phyloP scores from a whole-genome alignment of 495 filamentous ascomycete genomes.

The Lepraria neglecta region DNA sequence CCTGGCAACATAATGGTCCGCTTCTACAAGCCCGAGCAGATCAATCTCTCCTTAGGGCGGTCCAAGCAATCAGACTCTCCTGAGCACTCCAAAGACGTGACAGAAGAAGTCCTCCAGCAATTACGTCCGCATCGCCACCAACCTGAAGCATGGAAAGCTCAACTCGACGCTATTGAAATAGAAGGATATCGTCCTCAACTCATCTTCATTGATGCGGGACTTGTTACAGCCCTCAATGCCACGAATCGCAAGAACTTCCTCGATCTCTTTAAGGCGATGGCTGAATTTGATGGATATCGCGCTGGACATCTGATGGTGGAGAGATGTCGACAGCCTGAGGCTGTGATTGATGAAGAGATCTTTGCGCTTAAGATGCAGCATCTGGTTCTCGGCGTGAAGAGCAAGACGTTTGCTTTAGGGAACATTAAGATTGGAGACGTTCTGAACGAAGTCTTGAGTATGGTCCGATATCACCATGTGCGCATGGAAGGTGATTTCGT shows the following conservation, averaged over 20 bases:
- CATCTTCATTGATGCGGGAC: slow-evolving; percentile 95
- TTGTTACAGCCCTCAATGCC: slow-evolving; percentile 88
- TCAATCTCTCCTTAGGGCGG: slow-evolving; percentile 52
- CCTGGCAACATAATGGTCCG: slow-evolving; percentile 99
- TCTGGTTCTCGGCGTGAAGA: slow-evolving; percentile 83
- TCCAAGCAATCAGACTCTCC: slow-evolving; percentile 47
- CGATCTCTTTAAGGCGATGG: slow-evolving; percentile 90
- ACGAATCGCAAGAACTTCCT: slow-evolving; percentile 87
- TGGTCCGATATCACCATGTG: slow-evolving; percentile 93
- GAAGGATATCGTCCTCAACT: slow-evolving; percentile 93
- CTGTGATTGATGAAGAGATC: slow-evolving; percentile 78
- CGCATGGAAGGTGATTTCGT: slow-evolving; percentile 96
- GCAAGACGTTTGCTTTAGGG: slow-evolving; percentile 80
- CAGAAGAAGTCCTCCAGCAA: slow-evolving; percentile 73
- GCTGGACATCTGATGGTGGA: slow-evolving; percentile 95
- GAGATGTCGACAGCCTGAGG: slow-evolving; percentile 82
- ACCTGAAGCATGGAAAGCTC: slow-evolving; percentile 60
- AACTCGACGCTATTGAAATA: slow-evolving; percentile 69
- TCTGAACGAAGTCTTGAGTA: slow-evolving; percentile 76
- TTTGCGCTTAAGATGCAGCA: slow-evolving; percentile 97
- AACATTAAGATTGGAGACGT: slow-evolving; percentile 97
- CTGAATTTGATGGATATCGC: slow-evolving; percentile 94
- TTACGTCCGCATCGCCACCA: slow-evolving; percentile 65
- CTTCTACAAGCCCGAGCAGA: slow-evolving; percentile 78
- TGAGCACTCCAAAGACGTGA: slow-evolving; percentile 67